These are phyloP conservation scores for Musa troglodytarum DNA, from an alignment of 176 grass and related monocot genomes.

Conservation along the genomic window DNA sequence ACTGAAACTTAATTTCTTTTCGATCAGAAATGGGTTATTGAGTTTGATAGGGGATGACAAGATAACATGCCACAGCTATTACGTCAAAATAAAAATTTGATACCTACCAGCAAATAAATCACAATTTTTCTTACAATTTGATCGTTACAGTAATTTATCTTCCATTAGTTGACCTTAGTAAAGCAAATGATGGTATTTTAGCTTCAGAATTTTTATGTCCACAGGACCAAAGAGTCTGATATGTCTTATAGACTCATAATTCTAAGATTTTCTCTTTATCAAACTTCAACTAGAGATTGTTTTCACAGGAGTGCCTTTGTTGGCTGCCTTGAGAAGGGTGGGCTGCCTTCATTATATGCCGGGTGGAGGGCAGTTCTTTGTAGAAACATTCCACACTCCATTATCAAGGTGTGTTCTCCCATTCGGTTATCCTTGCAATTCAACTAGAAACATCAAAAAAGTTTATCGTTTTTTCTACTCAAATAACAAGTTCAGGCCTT, in stretches of 20 bases:
- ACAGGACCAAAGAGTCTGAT: neutral
- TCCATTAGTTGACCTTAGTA: neutral
- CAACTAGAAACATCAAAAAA: neutral
- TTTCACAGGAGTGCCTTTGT: slow-evolving; percentile 65
- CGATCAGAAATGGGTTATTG: neutral
- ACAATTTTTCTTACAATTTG: neutral
- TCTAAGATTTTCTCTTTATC: neutral
- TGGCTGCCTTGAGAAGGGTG: slow-evolving; percentile 71
- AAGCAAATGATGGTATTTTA: neutral
- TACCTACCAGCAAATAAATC: neutral
- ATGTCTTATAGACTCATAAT: neutral
- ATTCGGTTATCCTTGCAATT: too few species aligned
- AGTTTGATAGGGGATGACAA: too few species aligned
- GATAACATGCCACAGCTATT: too few species aligned
- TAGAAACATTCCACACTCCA: slow-evolving; percentile 88
- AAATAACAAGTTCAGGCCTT: neutral
- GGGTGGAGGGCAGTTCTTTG: slow-evolving; percentile 95
- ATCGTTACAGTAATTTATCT: neutral
- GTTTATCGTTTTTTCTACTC: neutral
- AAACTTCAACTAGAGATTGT: neutral
- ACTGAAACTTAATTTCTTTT: too few species aligned
- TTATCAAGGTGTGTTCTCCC: slow-evolving; percentile 58
- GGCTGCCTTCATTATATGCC: slow-evolving; percentile 67
- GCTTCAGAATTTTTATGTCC: neutral
- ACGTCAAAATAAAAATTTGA: neutral